A percentile compares a stretch with the other conserved stretches of the same genome.
Evolutionary conservation across 1,284 basidiomycete species (phyloP).

Genomic region (Heterobasidion annosum): DNA sequence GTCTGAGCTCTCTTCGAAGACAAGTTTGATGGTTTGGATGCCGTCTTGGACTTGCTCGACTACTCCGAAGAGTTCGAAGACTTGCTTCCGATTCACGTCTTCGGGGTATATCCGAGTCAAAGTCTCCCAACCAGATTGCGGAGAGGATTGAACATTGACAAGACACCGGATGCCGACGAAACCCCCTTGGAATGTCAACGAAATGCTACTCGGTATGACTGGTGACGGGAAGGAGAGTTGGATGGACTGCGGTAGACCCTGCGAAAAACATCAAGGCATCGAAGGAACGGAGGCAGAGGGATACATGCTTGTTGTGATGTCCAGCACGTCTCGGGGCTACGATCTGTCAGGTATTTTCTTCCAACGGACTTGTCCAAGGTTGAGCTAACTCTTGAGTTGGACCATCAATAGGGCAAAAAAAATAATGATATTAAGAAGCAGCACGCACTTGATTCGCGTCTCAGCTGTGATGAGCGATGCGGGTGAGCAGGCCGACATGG

Average conservation of each 20-base stretch:
- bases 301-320: constrained; percentile 62
- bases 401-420: not conserved
- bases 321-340: constrained; percentile 75
- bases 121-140: constrained; percentile 30
- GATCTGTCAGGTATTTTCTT: constrained; percentile 64
- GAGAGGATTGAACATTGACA: constrained; percentile 29
- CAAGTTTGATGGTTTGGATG: constrained; percentile 44
- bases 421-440: not conserved
- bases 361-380: constrained; percentile 69
- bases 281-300: not conserved
- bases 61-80: constrained; percentile 38
- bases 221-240: constrained; percentile 48
- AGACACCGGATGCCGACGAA: constrained; percentile 65
- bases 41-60: constrained; percentile 1
- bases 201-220: constrained; percentile 44
- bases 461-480: constrained; percentile 26
- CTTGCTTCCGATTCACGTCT: constrained; percentile 65
- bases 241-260: constrained; percentile 71
- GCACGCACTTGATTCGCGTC: constrained; percentile 44
- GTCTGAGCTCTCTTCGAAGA: constrained; percentile 71
- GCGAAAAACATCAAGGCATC: not conserved
- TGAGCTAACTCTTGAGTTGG: constrained; percentile 64
- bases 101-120: constrained; percentile 58
- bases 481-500: not conserved
- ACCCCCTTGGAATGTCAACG: constrained; percentile 75